Conservation (phyloP, 192 early-diverging fungal species). For the Backusella macrospora region DNA sequence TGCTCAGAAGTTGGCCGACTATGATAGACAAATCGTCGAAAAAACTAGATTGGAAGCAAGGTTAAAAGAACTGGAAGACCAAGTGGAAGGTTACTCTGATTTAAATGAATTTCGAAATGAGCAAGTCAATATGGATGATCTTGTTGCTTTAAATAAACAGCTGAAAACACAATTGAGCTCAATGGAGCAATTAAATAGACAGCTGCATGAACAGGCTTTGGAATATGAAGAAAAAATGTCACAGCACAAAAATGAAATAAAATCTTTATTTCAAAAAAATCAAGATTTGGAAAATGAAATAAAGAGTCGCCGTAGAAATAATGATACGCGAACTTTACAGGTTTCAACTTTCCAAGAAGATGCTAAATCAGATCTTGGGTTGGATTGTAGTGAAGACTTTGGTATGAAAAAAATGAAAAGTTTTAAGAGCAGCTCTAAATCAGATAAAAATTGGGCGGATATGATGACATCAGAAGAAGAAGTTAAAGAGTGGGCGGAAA, state of each 20-base stretch:
- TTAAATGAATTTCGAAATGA: not conserved
- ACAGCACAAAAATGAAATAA: not conserved
- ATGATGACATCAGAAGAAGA: conserved; percentile 22
- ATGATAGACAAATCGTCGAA: not conserved
- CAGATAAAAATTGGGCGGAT: conserved; percentile 19
- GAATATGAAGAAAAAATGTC: not conserved
- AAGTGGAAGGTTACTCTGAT: not conserved
- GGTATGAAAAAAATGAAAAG: not conserved
- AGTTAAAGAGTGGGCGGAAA: conserved; percentile 19
- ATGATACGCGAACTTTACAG: not conserved
- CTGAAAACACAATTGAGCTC: not conserved
- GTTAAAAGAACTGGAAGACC: not conserved
- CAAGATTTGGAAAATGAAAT: not conserved
- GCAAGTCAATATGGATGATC: not conserved
- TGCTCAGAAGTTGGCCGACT: conserved; percentile 7
- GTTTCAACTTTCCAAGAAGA: not conserved
- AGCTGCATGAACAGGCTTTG: conserved; percentile 11
- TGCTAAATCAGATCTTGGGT: not conserved
- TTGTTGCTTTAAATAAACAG: conserved; percentile 1
- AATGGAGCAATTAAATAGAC: conserved; percentile 1
- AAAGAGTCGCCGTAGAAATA: no score
- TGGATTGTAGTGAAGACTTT: conserved; percentile 20
- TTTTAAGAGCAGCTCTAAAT: not conserved
- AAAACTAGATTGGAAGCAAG: not conserved
- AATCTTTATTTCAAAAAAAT: not conserved